Evolutionary conservation across 2,329 filamentous ascomycete species (phyloP).

Genomic region (Cordyceps javanica): DNA sequence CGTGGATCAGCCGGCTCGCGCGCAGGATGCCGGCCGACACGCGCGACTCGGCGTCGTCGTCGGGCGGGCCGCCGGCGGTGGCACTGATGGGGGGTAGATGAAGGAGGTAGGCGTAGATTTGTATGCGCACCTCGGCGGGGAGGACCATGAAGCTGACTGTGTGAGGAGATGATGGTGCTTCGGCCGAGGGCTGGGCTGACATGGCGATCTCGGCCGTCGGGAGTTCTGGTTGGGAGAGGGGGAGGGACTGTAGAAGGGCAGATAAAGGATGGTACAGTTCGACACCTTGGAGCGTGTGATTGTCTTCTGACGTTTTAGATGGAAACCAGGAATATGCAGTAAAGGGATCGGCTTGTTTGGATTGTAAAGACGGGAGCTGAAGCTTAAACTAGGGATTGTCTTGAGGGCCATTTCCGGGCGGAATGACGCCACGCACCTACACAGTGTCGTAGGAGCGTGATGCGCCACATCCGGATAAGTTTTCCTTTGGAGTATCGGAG

Average conservation of each 20-base stretch:
- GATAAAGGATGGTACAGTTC: too few relatives aligned
- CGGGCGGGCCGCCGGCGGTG: too few relatives aligned
- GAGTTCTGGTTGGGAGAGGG: too few relatives aligned
- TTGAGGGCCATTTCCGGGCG: not conserved
- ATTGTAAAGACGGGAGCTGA: not conserved
- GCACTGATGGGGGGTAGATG: constrained; percentile 23
- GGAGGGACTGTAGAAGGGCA: too few relatives aligned
- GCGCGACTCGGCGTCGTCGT: constrained; percentile 11
- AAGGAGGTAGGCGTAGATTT: constrained; percentile 40
- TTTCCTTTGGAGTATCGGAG: too few relatives aligned
- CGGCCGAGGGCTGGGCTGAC: too few relatives aligned
- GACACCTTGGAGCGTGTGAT: too few relatives aligned
- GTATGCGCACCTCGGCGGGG: constrained; percentile 39
- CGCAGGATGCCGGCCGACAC: constrained; percentile 29
- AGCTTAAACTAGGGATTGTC: not conserved
- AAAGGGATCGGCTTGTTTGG: too few relatives aligned
- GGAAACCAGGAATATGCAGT: not conserved
- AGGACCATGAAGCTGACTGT: constrained; percentile 30
- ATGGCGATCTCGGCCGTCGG: too few relatives aligned
- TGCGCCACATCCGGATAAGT: not conserved
- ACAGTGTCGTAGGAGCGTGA: not conserved
- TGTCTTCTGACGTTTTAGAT: too few relatives aligned
- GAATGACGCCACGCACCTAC: not conserved
- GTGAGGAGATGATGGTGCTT: not conserved
- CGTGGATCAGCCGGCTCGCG: constrained; percentile 34